phyloP scores from a whole-genome alignment of 768 basidiomycete genomes.

The Phlebiopsis flavidoalba region DNA sequence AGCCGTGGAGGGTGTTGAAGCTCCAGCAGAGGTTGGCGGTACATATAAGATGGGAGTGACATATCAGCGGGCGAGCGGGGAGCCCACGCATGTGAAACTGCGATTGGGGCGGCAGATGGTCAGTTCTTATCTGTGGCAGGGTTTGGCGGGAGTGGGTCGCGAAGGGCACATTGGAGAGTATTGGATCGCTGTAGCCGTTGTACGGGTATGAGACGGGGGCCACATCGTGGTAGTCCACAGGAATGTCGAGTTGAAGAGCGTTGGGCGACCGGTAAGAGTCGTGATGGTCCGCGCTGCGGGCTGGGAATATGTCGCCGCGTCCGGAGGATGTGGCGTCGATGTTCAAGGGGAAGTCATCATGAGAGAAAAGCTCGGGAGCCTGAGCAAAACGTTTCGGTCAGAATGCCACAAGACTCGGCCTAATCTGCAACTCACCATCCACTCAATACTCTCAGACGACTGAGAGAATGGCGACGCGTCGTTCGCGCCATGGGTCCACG shows the following conservation, averaged over 20 bases:
- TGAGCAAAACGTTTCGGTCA: not conserved
- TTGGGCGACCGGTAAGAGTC: not conserved
- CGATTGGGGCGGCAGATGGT: not conserved
- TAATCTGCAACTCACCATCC: not conserved
- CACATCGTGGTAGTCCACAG: not conserved
- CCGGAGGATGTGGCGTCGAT: not conserved
- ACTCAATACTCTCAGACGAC: not conserved
- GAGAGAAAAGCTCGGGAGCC: not conserved
- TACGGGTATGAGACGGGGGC: not conserved
- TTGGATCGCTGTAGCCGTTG: not conserved
- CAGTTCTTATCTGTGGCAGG: slow-evolving; percentile 7
- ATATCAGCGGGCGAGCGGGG: not conserved
- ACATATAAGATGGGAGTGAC: not conserved
- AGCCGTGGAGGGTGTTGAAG: slow-evolving; percentile 2
- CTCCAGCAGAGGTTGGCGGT: not conserved
- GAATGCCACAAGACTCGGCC: not conserved
- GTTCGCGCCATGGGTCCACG: not conserved
- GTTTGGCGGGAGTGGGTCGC: not conserved
- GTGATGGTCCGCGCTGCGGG: not conserved
- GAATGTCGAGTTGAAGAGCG: slow-evolving; percentile 2
- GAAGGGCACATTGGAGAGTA: not conserved
- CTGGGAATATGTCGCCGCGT: not conserved
- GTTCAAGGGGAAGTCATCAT: not conserved
- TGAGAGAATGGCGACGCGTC: not conserved
- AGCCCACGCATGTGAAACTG: not conserved